Evolutionary conservation across 805 yeast genomes (phyloP), one percentile per base, ranked within the genome.

Genomic region (Saturnispora quitensis): DNA sequence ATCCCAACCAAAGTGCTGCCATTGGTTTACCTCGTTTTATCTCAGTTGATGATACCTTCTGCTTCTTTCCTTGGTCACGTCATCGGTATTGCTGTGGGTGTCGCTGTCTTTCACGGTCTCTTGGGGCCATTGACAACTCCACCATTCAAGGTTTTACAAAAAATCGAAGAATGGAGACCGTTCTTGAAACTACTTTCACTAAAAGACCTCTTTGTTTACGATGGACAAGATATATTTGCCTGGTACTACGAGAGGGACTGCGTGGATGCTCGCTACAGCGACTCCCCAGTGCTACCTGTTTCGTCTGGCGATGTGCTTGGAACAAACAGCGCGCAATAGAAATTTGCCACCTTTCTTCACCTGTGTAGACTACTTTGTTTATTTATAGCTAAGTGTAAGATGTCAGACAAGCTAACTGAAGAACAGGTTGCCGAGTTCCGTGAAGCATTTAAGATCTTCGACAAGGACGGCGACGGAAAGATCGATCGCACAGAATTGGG

Each of bases 371-470:
- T 18, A 38, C 42, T 38, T 38, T 38, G 42, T 38, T 38, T 38
- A 38, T 38, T 38, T 17, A 17, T 38, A 38, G 13, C 15, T 38
- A 20, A 38, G 12, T 20, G 42, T 38, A 38, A 18, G 22, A 50
- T 44, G 90, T 82, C 93, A 63, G 95, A 86, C 18, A 84, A 91
- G 72, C 81, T 93, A 62, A 87, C 97, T 42, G 95, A 91, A 68
- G 95, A 89, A 71, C 99, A 93, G 73, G 89, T 93, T 61, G 85
- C 93, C 54, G 98, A 93, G 64, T 93, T 93, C 73, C 89, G 89
- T 71, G 99, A 93, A 75, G 99, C 99, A 5, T 93, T 93, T 68
- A 89, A 97, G 55, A 80, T 93, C 58, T 93, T 93, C 62, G 99
- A 93, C 75, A 89, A 89, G 69, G 96, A 93, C 68, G 86, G 90